Base-by-base conservation (phyloP, 805 yeast genomes). In the Barnettozyma pratensis region DNA sequence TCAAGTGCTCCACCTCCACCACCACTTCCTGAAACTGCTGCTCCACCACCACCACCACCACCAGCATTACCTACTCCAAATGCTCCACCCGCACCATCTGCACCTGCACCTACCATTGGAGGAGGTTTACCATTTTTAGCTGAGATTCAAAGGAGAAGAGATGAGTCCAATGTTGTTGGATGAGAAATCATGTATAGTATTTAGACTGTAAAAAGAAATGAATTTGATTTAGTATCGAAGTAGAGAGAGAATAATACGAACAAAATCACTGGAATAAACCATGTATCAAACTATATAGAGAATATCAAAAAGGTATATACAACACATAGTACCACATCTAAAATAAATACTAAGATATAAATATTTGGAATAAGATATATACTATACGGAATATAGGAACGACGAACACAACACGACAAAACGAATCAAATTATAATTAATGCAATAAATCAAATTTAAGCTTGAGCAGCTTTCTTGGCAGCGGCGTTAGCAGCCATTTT, bases 401-500 rank as follows among this genome's bases (percentile, higher is more conserved):
- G 19, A 19, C 19, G 19, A 19, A 19, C 19, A 19, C 19, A 19
- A 19, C 19, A 19, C 19, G 19, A 31, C 34, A 31, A 11, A 31
- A 31, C 34, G 34, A 31, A 8, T 19, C 19, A 19, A 19, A 19
- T 19, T 19, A 19, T 19, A 19, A 19, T 19, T 19, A 19, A 19
- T 19, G 19, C 19, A 19, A 19, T 19, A 19, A 19, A 19, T 5
- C 10, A 19, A 32, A 41, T 12, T 39, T 36, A 41, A 32, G 40
- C 41, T 9, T 8, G 7, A 36, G 43, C 40, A 40, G 45, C 49
- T 41, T 43, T 48, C 43, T 46, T 46, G 44, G 53, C 54, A 42
- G 57, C 54, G 45, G 54, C 57, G 11, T 8, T 11, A 57, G 73
- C 65, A 55, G 90, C 86, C 90, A 90, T 88, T 80, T 85, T 88